phyloP scores from a whole-genome alignment of 208 protist species.

The Phytomonas serpens region DNA sequence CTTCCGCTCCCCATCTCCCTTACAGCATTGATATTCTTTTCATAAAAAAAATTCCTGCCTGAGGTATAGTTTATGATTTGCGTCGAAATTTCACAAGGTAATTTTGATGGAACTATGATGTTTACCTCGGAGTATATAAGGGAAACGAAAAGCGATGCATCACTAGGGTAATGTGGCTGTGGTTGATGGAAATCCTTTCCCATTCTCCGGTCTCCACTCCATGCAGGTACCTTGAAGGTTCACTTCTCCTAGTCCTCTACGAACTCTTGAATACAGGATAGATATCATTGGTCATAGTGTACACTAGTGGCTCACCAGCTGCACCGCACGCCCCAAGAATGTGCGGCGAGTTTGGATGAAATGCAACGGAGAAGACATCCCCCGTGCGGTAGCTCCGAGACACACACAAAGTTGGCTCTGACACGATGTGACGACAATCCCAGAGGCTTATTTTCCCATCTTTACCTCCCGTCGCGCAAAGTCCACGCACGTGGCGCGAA shows the following conservation, averaged over 20 bases:
- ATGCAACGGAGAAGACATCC: slow-evolving; percentile 67
- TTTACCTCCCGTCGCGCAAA: slow-evolving; percentile 85
- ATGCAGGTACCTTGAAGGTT: background rate
- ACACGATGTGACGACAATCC: slow-evolving; percentile 40
- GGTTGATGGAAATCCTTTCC: background rate
- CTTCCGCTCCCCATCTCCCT: background rate
- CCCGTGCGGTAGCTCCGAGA: slow-evolving; percentile 75
- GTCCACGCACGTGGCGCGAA: slow-evolving; percentile 59
- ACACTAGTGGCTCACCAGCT: slow-evolving; percentile 80
- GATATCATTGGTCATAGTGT: slow-evolving; percentile 82
- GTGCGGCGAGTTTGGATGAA: slow-evolving; percentile 83
- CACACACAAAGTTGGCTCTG: slow-evolving; percentile 28
- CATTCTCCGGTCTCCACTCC: background rate
- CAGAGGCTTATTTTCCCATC: slow-evolving; percentile 85
- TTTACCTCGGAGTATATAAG: background rate
- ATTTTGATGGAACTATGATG: background rate
- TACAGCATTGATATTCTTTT: background rate
- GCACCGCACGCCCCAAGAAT: slow-evolving; percentile 79
- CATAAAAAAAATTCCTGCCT: background rate
- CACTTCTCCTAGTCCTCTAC: background rate
- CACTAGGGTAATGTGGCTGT: background rate
- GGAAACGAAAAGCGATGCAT: background rate
- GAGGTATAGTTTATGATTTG: background rate
- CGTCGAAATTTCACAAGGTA: background rate
- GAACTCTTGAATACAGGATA: slow-evolving; percentile 29